Conservation (phyloP, 2,329 filamentous ascomycete genomes). For the Endoconidiophora laricicola region DNA sequence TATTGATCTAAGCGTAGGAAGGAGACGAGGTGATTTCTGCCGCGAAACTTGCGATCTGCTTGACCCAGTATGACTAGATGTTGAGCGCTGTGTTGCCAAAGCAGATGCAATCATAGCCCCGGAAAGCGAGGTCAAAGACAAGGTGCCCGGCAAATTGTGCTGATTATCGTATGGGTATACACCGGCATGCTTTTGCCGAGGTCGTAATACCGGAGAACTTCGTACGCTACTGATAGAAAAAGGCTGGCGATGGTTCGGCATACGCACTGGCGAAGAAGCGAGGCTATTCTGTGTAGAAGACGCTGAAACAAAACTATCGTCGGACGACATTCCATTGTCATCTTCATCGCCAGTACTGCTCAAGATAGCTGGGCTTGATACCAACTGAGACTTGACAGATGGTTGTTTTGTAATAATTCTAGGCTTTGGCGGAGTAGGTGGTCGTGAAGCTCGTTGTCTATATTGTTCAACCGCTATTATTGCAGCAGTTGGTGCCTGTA, state of each 20-base stretch:
- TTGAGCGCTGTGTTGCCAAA: slow-evolving; percentile 45
- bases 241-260: slow-evolving; percentile 17
- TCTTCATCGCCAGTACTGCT: slow-evolving; percentile 7
- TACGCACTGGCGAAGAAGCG: slow-evolving; percentile 17
- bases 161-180: background rate
- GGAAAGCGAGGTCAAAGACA: slow-evolving; percentile 49
- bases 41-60: background rate
- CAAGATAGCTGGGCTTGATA: background rate
- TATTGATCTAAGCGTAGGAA: slow-evolving; percentile 13
- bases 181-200: slow-evolving; percentile 10
- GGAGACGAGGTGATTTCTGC: slow-evolving; percentile 20
- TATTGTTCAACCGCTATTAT: background rate
- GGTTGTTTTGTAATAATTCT: slow-evolving; percentile 8
- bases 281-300: slow-evolving; percentile 19
- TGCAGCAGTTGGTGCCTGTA: background rate
- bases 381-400: slow-evolving; percentile 7
- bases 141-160: slow-evolving; percentile 17
- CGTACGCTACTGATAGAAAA: slow-evolving; percentile 6
- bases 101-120: slow-evolving; percentile 62
- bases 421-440: slow-evolving; percentile 11
- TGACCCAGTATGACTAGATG: slow-evolving; percentile 21
- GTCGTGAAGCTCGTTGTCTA: slow-evolving; percentile 6
- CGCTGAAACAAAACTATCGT: slow-evolving; percentile 30
- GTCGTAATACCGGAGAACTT: slow-evolving; percentile 8
- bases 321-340: slow-evolving; percentile 19